Evolutionary conservation across 2,329 filamentous ascomycete genomes (phyloP).

Genomic region (Xylariales sp.): DNA sequence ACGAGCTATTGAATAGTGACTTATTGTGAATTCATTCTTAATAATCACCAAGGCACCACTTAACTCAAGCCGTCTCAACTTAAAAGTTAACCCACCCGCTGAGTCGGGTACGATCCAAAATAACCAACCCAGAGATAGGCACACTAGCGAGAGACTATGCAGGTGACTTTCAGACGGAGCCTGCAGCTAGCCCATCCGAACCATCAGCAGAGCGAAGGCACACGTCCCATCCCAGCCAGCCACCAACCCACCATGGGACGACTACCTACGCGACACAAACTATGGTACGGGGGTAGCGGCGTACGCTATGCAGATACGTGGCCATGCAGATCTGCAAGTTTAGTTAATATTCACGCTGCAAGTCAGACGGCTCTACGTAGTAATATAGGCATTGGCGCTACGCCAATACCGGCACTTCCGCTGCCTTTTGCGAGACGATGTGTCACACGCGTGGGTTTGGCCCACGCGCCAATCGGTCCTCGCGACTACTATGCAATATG

Average conservation of each 20-base stretch:
- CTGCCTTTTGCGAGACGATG: constrained; percentile 3
- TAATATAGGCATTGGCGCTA: not conserved
- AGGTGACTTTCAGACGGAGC: not conserved
- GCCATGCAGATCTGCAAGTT: constrained; percentile 10
- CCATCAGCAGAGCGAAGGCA: not conserved
- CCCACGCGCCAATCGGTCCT: constrained; percentile 21
- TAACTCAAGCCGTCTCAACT: not conserved
- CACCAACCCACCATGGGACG: not conserved
- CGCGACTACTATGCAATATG: constrained; percentile 20
- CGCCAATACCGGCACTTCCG: constrained; percentile 8
- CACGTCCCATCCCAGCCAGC: constrained; percentile 1
- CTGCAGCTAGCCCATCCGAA: not conserved
- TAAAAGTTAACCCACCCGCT: too few relatives aligned
- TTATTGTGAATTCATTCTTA: not conserved
- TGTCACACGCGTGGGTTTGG: not conserved
- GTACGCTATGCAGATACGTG: constrained; percentile 5
- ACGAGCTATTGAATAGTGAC: not conserved
- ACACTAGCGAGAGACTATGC: not conserved
- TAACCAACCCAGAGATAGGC: not conserved
- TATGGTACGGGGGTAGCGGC: not conserved
- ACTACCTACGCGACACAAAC: not conserved
- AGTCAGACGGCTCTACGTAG: constrained; percentile 2
- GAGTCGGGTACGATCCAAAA: not conserved
- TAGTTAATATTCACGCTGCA: not conserved
- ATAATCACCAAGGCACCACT: not conserved